These are phyloP conservation scores for Pseudozyma sp. DNA, from an alignment of 1,284 basidiomycete species.

Conservation along the genomic window DNA sequence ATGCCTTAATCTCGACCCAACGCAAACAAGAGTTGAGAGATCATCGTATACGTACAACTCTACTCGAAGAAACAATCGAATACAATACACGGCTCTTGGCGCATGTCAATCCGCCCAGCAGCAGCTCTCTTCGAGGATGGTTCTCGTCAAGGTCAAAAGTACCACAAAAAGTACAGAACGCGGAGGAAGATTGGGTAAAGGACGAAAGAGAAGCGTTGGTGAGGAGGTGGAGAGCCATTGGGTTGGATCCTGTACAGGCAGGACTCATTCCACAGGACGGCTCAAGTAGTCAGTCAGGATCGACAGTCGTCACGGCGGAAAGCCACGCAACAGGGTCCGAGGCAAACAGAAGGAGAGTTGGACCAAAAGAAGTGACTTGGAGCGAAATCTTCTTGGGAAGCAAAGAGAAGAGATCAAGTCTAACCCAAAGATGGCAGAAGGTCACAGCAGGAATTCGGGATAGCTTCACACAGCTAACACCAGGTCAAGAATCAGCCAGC, in stretches of 20 bases:
- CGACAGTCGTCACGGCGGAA: not conserved
- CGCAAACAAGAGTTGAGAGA: slow-evolving; percentile 19
- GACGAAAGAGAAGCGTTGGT: slow-evolving; percentile 12
- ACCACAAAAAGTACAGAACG: not conserved
- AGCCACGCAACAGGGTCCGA: not conserved
- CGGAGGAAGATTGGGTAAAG: slow-evolving; percentile 10
- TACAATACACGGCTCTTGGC: slow-evolving; percentile 19
- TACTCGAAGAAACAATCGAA: slow-evolving; percentile 29
- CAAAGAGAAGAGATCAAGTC: slow-evolving; percentile 15
- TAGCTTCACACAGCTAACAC: slow-evolving; percentile 17
- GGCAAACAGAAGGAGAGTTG: not conserved
- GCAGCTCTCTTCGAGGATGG: not conserved
- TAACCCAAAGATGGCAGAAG: slow-evolving; percentile 21
- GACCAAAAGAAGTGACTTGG: slow-evolving; percentile 32
- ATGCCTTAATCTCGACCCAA: slow-evolving; percentile 36
- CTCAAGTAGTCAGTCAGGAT: not conserved
- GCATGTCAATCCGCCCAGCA: slow-evolving; percentile 20
- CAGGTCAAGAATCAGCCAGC: not conserved
- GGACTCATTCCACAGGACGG: not conserved
- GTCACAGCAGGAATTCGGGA: slow-evolving; percentile 31
- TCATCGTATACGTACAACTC: slow-evolving; percentile 18
- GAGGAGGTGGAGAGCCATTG: slow-evolving; percentile 23
- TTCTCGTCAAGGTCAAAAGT: not conserved
- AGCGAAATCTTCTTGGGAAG: slow-evolving; percentile 42
- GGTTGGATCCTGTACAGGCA: slow-evolving; percentile 2